phyloP scores from a whole-genome alignment of 305 asterid species.

The Fraxinus sp. region DNA sequence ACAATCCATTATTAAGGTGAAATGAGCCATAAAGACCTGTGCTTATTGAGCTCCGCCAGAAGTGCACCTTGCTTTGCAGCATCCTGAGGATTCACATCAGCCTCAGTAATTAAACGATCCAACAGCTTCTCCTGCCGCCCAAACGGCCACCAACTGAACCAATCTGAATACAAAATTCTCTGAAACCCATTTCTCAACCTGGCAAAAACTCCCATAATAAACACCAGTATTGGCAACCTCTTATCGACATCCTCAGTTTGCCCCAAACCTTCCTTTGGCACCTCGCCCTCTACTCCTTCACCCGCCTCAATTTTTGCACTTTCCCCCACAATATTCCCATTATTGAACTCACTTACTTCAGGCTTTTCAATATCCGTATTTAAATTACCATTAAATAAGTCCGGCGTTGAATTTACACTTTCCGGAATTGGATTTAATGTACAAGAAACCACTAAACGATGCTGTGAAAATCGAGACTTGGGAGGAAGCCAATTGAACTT shows the following conservation, averaged over 20 bases:
- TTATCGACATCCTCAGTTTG: constrained; percentile 36
- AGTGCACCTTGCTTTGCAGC: constrained; percentile 73
- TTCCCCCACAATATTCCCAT: constrained; percentile 28
- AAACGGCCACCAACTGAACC: constrained; percentile 90
- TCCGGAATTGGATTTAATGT: constrained; percentile 49
- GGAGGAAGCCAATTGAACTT: constrained; percentile 23
- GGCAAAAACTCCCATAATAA: constrained; percentile 57
- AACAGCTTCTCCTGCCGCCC: constrained; percentile 76
- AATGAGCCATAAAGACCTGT: constrained; percentile 43
- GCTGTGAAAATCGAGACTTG: constrained; percentile 46
- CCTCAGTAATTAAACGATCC: constrained; percentile 70
- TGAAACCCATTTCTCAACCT: constrained; percentile 49
- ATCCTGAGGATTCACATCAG: constrained; percentile 80
- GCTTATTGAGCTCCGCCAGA: constrained; percentile 84
- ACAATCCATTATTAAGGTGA: neutral
- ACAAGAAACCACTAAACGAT: constrained; percentile 37
- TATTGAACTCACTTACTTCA: constrained; percentile 26
- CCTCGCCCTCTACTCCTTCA: constrained; percentile 33
- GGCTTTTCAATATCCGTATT: constrained; percentile 26
- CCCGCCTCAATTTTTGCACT: neutral
- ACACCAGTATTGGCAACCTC: constrained; percentile 57
- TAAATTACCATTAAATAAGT: constrained; percentile 26
- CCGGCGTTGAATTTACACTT: constrained; percentile 33
- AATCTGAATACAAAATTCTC: constrained; percentile 53
- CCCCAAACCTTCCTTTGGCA: constrained; percentile 23